phyloP scores from a whole-genome alignment of 208 protist genomes.

The Crithidia thermophila region DNA sequence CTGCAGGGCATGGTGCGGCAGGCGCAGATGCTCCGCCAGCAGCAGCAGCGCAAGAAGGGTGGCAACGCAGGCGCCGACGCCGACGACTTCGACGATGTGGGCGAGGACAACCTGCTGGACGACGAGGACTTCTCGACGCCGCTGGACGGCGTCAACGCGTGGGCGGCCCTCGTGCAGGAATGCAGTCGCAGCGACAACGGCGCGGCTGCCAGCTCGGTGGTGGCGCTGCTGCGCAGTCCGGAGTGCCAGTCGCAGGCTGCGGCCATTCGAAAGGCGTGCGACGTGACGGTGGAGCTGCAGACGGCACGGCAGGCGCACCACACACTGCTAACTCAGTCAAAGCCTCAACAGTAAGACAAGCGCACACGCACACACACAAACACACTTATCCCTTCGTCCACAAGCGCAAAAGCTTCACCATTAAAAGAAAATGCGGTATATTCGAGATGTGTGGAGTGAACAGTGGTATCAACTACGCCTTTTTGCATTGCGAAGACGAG shows the following conservation, averaged over 20 bases:
- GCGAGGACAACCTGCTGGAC: conserved; percentile 74
- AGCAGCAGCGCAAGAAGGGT: conserved; percentile 14
- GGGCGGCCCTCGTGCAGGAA: conserved; percentile 45
- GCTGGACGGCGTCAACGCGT: conserved; percentile 67
- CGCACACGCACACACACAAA: conserved; percentile 13
- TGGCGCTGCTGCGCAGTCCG: conserved; percentile 35
- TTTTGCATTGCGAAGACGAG: no score
- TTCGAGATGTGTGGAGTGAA: no score
- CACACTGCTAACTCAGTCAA: conserved; percentile 14
- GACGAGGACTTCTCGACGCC: conserved; percentile 77
- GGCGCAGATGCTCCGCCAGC: conserved; percentile 41
- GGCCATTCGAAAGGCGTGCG: conserved; percentile 42
- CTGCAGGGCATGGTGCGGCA: conserved; percentile 46
- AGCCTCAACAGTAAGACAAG: conserved; percentile 4
- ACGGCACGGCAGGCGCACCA: conserved; percentile 20
- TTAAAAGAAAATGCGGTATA: no score
- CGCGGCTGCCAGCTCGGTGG: conserved; percentile 1
- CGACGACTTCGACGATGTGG: conserved; percentile 43
- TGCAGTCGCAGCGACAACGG: conserved; percentile 29
- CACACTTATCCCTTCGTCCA: neutral
- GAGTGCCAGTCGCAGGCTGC: conserved; percentile 34
- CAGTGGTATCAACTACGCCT: no score
- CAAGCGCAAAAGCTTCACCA: neutral
- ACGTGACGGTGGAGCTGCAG: conserved; percentile 22
- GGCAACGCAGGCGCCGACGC: conserved; percentile 6